Percentiles rank a stretch among this genome's conserved stretches.
phyloP scores from a whole-genome alignment of 148 eudicot genomes.

The Silene uniflora region DNA sequence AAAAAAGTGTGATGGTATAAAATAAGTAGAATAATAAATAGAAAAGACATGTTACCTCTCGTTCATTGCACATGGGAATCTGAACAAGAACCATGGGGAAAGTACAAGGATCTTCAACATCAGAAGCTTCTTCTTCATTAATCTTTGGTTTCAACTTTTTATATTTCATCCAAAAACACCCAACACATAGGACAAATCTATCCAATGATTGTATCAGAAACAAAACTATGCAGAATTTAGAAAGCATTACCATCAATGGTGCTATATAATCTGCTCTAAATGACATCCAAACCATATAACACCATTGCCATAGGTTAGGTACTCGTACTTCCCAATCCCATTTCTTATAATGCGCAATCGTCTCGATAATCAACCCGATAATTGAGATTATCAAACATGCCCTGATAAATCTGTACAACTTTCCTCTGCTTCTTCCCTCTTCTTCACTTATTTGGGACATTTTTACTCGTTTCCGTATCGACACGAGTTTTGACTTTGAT shows the following conservation, averaged over 20 bases:
- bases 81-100: constrained; percentile 44
- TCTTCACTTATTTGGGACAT: constrained; percentile 21
- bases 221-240: constrained; percentile 37
- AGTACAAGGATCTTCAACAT: constrained; percentile 17
- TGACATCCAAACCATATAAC: constrained; percentile 30
- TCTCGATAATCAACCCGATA: constrained; percentile 19
- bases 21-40: not conserved
- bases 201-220: constrained; percentile 47
- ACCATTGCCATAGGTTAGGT: constrained; percentile 18
- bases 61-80: constrained; percentile 45
- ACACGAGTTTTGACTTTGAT: not conserved
- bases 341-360: constrained; percentile 25
- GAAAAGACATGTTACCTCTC: constrained; percentile 30
- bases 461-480: constrained; percentile 18
- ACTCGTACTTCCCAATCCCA: constrained; percentile 23
- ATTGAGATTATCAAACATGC: constrained; percentile 20
- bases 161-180: constrained; percentile 40
- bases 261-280: constrained; percentile 38
- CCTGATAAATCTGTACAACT: constrained; percentile 25
- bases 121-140: constrained; percentile 17
- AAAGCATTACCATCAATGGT: constrained; percentile 35
- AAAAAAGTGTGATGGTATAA: not conserved
- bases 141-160: constrained; percentile 35
- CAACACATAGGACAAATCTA: constrained; percentile 37
- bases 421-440: constrained; percentile 20